Conservation (phyloP, 768 basidiomycete genomes). For the Suillus weaverae region DNA sequence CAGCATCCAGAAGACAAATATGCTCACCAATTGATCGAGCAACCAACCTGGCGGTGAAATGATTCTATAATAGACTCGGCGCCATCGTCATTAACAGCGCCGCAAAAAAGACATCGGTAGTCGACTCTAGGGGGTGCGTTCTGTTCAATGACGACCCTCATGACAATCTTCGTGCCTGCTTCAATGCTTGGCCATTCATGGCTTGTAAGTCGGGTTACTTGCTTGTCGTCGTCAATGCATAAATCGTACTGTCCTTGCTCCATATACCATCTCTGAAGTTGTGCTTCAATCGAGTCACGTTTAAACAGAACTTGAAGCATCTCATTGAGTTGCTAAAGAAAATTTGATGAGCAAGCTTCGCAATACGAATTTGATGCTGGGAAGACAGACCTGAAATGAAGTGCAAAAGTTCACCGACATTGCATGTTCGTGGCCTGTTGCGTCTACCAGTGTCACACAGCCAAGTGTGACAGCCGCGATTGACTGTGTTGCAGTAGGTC, state of each 20-base stretch:
- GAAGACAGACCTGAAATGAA: too few relatives aligned
- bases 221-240: too few relatives aligned
- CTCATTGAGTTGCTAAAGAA: background rate
- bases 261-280: slow-evolving; percentile 17
- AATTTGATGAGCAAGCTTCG: background rate
- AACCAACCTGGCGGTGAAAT: slow-evolving; percentile 18
- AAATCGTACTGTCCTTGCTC: slow-evolving; percentile 25
- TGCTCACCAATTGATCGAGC: slow-evolving; percentile 27
- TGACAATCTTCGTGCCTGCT: slow-evolving; percentile 22
- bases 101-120: slow-evolving; percentile 12
- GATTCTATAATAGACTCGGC: background rate
- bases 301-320: slow-evolving; percentile 15
- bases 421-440: too few relatives aligned
- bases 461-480: too few relatives aligned
- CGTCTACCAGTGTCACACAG: too few relatives aligned
- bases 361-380: too few relatives aligned
- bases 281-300: slow-evolving; percentile 18
- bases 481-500: too few relatives aligned
- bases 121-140: slow-evolving; percentile 8
- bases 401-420: too few relatives aligned
- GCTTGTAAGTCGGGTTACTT: too few relatives aligned
- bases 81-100: background rate
- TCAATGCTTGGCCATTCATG: background rate
- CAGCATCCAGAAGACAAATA: background rate
- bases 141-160: slow-evolving; percentile 25